A percentile compares a stretch with the other conserved stretches of the same genome.
phyloP scores from a whole-genome alignment of 108 stramenopile genomes.

The Nitzschia sp. region DNA sequence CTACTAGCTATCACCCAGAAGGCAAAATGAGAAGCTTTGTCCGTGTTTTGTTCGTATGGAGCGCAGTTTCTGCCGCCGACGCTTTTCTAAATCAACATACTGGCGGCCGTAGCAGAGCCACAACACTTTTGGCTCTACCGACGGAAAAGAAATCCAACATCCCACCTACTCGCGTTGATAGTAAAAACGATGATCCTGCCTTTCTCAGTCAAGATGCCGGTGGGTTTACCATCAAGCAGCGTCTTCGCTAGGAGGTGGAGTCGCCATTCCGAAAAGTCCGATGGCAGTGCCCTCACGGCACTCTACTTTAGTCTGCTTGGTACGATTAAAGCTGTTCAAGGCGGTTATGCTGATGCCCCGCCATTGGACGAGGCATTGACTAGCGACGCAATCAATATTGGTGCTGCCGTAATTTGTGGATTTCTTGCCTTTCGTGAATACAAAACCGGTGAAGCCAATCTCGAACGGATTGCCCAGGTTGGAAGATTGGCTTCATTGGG shows the following conservation, averaged over 20 bases:
- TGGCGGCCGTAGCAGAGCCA: too few species aligned
- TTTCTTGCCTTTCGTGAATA: constrained; percentile 61
- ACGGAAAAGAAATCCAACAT: too few species aligned
- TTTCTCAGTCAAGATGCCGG: constrained; percentile 43
- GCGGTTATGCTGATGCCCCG: constrained; percentile 59
- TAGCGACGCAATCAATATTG: constrained; percentile 70
- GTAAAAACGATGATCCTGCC: neutral
- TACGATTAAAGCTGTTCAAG: constrained; percentile 56
- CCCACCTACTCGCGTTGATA: too few species aligned
- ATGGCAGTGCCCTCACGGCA: constrained; percentile 63
- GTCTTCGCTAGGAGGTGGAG: constrained; percentile 84
- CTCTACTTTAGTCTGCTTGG: constrained; percentile 72
- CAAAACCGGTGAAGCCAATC: constrained; percentile 65
- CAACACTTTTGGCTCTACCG: too few species aligned
- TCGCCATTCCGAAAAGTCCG: constrained; percentile 86
- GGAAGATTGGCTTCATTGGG: constrained; percentile 66
- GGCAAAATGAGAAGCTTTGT: too few species aligned
- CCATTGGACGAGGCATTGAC: constrained; percentile 70
- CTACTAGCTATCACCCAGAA: too few species aligned
- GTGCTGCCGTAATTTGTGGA: constrained; percentile 58
- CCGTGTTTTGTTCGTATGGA: too few species aligned
- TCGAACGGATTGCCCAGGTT: constrained; percentile 73
- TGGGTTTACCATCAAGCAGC: constrained; percentile 87
- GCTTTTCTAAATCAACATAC: too few species aligned
- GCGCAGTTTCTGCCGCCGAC: too few species aligned